Base-by-base conservation (phyloP, 768 basidiomycete species). In the Mycena amicta region DNA sequence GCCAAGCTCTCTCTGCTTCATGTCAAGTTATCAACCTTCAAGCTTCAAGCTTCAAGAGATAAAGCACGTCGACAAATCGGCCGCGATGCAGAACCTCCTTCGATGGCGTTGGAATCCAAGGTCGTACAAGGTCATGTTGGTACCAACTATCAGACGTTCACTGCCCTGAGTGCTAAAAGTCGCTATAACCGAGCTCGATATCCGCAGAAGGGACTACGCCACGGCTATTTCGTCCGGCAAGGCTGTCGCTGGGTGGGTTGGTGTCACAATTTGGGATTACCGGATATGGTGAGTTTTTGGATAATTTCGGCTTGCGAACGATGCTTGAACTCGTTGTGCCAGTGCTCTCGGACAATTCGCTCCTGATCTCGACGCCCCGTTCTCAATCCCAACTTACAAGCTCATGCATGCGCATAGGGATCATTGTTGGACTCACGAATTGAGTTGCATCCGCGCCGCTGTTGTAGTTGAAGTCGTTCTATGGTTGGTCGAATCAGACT, bases 181-280 rank as follows among this genome's bases (percentile, higher is more conserved):
- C 26, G 86, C 86, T 11, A 81, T 88, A 62, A 89, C 87, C 3
- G 87, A 88, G 67, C 78, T 89, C 49, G 87, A 89, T 66, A 84
- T 84, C 64, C 77, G 86, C 50, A 84, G 86, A 76, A 76, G 75
- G 8, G 86, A 88, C 66, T 88, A 86, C 63, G 70, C 79, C 68
- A 78, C 75, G 26, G 80, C 86, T 43, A 76, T 87, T 53, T 57
- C 70, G n/a, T 80, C 84, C 12, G 88, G 87, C 67, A 76, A 78
- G 60, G 73, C 73, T 28, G 72, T 79, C 5, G 47, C 69, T 2
- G 69, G 67, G 0, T 82, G 80, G 50, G 68, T 82, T 57, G 80
- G 80, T 18, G 72, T 80, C 29, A 80, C 78, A 1, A 68, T 79
- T 37, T 81, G 69, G 70, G 70, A 66, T 57, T 67, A 65, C 51